phyloP scores from a whole-genome alignment of 208 protist genomes.

The Trypanosoma scelopori region DNA sequence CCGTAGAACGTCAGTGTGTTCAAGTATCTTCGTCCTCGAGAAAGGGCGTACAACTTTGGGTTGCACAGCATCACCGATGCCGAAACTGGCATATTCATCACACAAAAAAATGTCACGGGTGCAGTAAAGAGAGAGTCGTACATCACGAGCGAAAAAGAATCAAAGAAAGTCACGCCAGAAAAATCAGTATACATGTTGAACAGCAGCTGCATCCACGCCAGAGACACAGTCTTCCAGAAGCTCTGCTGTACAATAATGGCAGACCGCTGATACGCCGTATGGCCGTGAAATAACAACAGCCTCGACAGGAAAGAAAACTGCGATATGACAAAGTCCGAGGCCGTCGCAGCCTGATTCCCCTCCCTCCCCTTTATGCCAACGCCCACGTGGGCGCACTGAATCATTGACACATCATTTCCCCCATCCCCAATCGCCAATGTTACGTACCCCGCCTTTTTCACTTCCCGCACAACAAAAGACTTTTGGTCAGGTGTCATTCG shows the following conservation, averaged over 20 bases:
- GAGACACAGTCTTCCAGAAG: slow-evolving; percentile 95
- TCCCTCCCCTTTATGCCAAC: slow-evolving; percentile 90
- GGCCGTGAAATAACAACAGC: slow-evolving; percentile 94
- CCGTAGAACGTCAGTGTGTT: slow-evolving; percentile 74
- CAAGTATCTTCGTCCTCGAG: slow-evolving; percentile 65
- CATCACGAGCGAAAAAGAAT: slow-evolving; percentile 79
- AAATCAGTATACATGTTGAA: slow-evolving; percentile 83
- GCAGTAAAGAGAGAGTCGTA: slow-evolving; percentile 89
- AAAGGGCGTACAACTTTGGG: slow-evolving; percentile 69
- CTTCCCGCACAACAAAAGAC: slow-evolving; percentile 56
- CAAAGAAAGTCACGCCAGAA: slow-evolving; percentile 88
- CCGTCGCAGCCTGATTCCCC: slow-evolving; percentile 83
- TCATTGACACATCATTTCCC: slow-evolving; percentile 95
- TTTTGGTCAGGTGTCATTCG: slow-evolving; percentile 72
- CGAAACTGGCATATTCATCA: slow-evolving; percentile 80
- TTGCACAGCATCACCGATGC: slow-evolving; percentile 50
- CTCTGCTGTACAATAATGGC: slow-evolving; percentile 94
- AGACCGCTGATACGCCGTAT: slow-evolving; percentile 88
- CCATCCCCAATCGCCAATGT: slow-evolving; percentile 94
- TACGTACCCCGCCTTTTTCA: slow-evolving; percentile 53
- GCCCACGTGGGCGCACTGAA: slow-evolving; percentile 90
- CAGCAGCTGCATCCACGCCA: slow-evolving; percentile 92
- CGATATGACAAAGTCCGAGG: slow-evolving; percentile 91
- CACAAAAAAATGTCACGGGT: slow-evolving; percentile 80
- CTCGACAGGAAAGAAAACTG: slow-evolving; percentile 90